Percentiles rank a stretch among this genome's conserved stretches.
These are phyloP conservation scores for Amaranthus tricolor DNA, from an alignment of 179 eudicot species.

Conservation along the genomic window DNA sequence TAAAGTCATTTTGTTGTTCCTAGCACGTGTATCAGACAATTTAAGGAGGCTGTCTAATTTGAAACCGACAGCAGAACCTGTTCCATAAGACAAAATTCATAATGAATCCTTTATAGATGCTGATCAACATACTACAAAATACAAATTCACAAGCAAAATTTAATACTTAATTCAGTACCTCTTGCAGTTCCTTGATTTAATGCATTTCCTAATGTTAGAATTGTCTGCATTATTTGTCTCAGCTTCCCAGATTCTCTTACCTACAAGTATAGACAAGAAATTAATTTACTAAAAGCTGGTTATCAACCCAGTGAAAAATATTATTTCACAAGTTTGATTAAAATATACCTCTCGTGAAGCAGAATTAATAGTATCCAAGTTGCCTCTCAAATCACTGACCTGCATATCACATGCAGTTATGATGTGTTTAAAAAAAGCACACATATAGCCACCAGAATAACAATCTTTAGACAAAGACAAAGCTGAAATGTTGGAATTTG, in stretches of 20 bases:
- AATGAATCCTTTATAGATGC: not conserved
- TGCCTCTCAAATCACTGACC: slow-evolving; percentile 69
- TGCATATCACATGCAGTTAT: slow-evolving; percentile 28
- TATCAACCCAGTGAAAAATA: not conserved
- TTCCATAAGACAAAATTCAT: slow-evolving; percentile 10
- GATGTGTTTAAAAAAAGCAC: not conserved
- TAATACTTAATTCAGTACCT: slow-evolving; percentile 46
- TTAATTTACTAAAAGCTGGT: not conserved
- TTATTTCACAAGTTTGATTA: slow-evolving; percentile 6
- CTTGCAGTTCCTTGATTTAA: slow-evolving; percentile 98
- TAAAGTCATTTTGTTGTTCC: slow-evolving; percentile 91
- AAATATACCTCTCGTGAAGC: slow-evolving; percentile 76
- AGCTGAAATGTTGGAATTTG: not conserved
- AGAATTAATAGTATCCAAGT: slow-evolving; percentile 67
- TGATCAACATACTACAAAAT: slow-evolving; percentile 2
- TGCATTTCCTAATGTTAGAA: slow-evolving; percentile 93
- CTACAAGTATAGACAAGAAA: slow-evolving; percentile 34
- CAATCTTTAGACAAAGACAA: slow-evolving; percentile 5
- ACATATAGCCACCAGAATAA: not conserved
- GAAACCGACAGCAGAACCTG: slow-evolving; percentile 97
- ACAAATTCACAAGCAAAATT: slow-evolving; percentile 1
- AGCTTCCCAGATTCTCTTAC: slow-evolving; percentile 83
- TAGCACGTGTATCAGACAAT: slow-evolving; percentile 94
- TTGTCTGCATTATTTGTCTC: slow-evolving; percentile 96
- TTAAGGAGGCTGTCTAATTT: slow-evolving; percentile 97